phyloP scores from a whole-genome alignment of 2,329 filamentous ascomycete genomes.

The Exophiala calicioides region DNA sequence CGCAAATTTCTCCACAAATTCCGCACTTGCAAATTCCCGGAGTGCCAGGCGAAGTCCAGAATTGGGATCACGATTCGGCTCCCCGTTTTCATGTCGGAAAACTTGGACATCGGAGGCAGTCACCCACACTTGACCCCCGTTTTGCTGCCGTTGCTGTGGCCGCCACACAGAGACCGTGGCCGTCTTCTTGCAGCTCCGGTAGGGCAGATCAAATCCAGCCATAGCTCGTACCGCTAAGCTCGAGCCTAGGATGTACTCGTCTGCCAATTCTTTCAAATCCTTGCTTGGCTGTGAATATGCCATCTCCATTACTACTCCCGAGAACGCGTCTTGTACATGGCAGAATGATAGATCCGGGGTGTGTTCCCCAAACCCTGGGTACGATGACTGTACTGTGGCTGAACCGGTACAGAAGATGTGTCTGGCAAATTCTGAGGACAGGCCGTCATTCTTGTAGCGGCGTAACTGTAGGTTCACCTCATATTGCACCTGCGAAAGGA shows the following conservation, averaged over 20 bases:
- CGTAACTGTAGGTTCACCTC: background rate
- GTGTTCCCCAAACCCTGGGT: background rate
- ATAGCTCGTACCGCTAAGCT: background rate
- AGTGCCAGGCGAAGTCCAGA: conserved; percentile 2
- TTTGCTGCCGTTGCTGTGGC: background rate
- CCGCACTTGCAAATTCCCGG: background rate
- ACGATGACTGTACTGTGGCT: background rate
- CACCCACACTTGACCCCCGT: background rate
- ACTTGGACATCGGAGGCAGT: background rate
- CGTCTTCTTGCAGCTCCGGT: background rate
- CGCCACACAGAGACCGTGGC: background rate
- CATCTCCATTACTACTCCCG: background rate
- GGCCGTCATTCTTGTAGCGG: background rate
- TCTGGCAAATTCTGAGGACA: background rate
- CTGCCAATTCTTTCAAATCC: background rate
- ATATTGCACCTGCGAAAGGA: background rate
- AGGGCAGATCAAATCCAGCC: background rate
- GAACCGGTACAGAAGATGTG: background rate
- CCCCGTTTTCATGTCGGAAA: conserved; percentile 1
- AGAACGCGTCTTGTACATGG: background rate
- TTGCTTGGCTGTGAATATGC: background rate
- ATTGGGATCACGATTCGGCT: background rate
- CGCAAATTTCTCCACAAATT: background rate
- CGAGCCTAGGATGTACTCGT: background rate
- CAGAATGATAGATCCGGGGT: conserved; percentile 1